Conservation (phyloP, 352 stramenopile species). For the Phytopythium delawarense region DNA sequence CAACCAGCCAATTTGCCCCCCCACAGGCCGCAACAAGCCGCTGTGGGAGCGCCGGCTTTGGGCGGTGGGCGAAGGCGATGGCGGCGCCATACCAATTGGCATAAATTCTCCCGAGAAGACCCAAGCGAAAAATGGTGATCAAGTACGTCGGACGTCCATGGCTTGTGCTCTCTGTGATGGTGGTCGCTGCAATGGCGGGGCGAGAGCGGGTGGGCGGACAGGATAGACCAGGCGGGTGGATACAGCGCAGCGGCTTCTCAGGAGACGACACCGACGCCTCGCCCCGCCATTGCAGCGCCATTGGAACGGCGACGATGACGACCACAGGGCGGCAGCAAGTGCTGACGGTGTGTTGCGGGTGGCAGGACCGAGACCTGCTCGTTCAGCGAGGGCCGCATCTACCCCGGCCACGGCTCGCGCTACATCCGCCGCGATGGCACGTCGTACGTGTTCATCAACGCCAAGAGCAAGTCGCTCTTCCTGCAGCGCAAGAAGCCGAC, state of each 20-base stretch:
- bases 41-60: slow-evolving; percentile 39
- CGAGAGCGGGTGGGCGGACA: not conserved
- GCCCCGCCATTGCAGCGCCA: not conserved
- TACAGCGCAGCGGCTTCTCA: not conserved
- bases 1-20: slow-evolving; percentile 74
- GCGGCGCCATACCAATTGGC: slow-evolving; percentile 57
- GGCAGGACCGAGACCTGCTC: slow-evolving; percentile 87
- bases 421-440: slow-evolving; percentile 98
- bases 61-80: slow-evolving; percentile 10
- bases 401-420: slow-evolving; percentile 98
- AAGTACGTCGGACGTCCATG: slow-evolving; percentile 60
- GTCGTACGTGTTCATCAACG: slow-evolving; percentile 93
- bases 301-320: no score
- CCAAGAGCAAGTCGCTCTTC: slow-evolving; percentile 98
- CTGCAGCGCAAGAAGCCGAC: slow-evolving; percentile 99
- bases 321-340: no score
- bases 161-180: slow-evolving; percentile 4
- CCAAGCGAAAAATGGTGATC: slow-evolving; percentile 89
- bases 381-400: slow-evolving; percentile 93
- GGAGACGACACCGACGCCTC: not conserved
- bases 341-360: not conserved
- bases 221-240: not conserved
- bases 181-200: not conserved
- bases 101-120: slow-evolving; percentile 89
- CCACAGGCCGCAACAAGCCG: slow-evolving; percentile 1